These are phyloP conservation scores for Filosporella fistucella DNA, from an alignment of 495 filamentous ascomycete genomes.

Conservation along the genomic window DNA sequence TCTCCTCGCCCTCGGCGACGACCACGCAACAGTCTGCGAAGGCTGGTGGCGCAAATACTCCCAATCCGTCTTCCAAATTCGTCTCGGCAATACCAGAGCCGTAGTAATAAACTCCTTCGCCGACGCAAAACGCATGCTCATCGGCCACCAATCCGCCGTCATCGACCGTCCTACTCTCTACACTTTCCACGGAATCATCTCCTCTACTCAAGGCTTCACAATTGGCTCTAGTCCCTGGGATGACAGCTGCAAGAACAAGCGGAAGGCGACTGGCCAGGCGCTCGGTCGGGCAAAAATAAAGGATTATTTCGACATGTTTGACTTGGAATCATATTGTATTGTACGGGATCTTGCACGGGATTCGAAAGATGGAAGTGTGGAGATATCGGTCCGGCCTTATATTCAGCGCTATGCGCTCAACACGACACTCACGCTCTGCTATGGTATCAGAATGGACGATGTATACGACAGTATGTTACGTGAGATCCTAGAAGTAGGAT, in stretches of 20 bases:
- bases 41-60: slow-evolving; percentile 48
- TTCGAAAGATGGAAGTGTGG: slow-evolving; percentile 41
- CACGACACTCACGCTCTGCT: slow-evolving; percentile 58
- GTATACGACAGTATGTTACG: slow-evolving; percentile 52
- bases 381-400: slow-evolving; percentile 55
- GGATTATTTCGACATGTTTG: slow-evolving; percentile 57
- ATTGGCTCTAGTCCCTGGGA: slow-evolving; percentile 61
- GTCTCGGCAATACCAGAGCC: slow-evolving; percentile 46
- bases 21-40: slow-evolving; percentile 50
- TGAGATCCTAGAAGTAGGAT: slow-evolving; percentile 60
- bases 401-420: slow-evolving; percentile 55
- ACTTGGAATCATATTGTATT: slow-evolving; percentile 55
- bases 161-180: slow-evolving; percentile 44
- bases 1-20: slow-evolving; percentile 48
- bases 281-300: slow-evolving; percentile 56
- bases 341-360: slow-evolving; percentile 53
- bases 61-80: slow-evolving; percentile 50
- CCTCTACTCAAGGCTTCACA: slow-evolving; percentile 51
- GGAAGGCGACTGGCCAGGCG: slow-evolving; percentile 58
- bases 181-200: slow-evolving; percentile 45
- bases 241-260: slow-evolving; percentile 54
- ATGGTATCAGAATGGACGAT: slow-evolving; percentile 53
- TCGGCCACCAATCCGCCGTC: slow-evolving; percentile 40
- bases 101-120: slow-evolving; percentile 46
- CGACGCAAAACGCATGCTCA: slow-evolving; percentile 39